Conservation (phyloP, 2,329 filamentous ascomycete genomes). For the Iodosphaeria phyllophila region DNA sequence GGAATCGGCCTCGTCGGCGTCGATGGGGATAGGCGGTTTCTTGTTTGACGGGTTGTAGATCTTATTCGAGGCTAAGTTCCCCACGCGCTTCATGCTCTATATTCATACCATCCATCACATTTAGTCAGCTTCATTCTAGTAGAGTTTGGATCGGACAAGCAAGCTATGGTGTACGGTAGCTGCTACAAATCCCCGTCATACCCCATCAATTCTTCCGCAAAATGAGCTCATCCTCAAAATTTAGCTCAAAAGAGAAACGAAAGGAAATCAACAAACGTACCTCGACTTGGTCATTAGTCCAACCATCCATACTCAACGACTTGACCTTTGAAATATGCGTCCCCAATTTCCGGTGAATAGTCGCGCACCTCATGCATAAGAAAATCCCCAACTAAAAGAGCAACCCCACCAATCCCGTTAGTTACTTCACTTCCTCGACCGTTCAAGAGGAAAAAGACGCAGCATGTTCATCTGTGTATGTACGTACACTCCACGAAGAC, state of each 20-base stretch:
- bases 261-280: too few relatives aligned
- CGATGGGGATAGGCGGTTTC: slow-evolving; percentile 69
- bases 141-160: neutral
- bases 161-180: neutral
- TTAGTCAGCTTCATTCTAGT: slow-evolving; percentile 5
- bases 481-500: slow-evolving; percentile 87
- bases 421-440: too few relatives aligned
- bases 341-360: slow-evolving; percentile 87
- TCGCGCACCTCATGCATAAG: slow-evolving; percentile 91
- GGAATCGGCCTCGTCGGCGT: slow-evolving; percentile 80
- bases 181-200: neutral
- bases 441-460: slow-evolving; percentile 4
- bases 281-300: slow-evolving; percentile 91
- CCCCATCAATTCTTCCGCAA: neutral
- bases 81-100: slow-evolving; percentile 89
- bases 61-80: slow-evolving; percentile 73
- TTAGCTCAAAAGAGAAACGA: too few relatives aligned
- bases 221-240: too few relatives aligned
- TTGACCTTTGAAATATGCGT: slow-evolving; percentile 99
- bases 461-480: slow-evolving; percentile 4
- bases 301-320: slow-evolving; percentile 95
- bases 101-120: too few relatives aligned
- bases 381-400: slow-evolving; percentile 74
- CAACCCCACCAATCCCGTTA: too few relatives aligned
- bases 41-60: slow-evolving; percentile 75